Evolutionary conservation across 2,329 filamentous ascomycete species (phyloP).

Genomic region (Pseudopyrenochaeta lycopersici): DNA sequence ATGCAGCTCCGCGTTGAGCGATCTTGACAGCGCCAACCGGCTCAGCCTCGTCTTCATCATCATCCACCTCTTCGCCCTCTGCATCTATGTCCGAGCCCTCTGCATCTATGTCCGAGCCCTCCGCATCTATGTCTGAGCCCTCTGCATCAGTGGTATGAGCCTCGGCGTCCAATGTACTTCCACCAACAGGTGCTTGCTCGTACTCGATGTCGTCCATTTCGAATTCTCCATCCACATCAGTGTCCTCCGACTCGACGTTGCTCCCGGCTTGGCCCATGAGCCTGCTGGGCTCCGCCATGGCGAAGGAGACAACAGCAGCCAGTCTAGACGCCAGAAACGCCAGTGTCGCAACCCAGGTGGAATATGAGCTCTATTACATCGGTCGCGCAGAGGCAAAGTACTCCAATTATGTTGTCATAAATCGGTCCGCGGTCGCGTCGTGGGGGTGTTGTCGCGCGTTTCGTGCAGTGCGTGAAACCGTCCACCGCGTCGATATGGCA

Average conservation of each 20-base stretch:
- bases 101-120: conserved; percentile 54
- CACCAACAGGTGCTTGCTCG: conserved; percentile 28
- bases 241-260: conserved; percentile 45
- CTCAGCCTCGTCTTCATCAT: conserved; percentile 61
- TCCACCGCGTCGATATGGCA: conserved; percentile 12
- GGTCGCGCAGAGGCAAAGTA: conserved; percentile 30
- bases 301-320: conserved; percentile 52
- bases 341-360: conserved; percentile 37
- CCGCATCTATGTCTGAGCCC: conserved; percentile 54
- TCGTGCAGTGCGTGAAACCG: conserved; percentile 12
- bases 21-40: conserved; percentile 54
- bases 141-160: conserved; percentile 51
- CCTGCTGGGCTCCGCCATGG: conserved; percentile 53
- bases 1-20: conserved; percentile 36
- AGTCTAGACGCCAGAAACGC: conserved; percentile 48
- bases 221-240: conserved; percentile 51
- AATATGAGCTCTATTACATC: conserved; percentile 30
- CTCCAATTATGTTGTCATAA: conserved; percentile 36
- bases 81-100: conserved; percentile 55
- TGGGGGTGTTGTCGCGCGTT: conserved; percentile 37
- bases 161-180: conserved; percentile 32
- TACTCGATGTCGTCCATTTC: conserved; percentile 49
- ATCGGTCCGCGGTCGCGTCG: conserved; percentile 38
- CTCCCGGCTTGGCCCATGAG: conserved; percentile 45
- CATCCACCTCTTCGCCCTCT: conserved; percentile 58